Conservation (phyloP, 78 protist genomes). For the Anaeramoeba flamelloides region DNA sequence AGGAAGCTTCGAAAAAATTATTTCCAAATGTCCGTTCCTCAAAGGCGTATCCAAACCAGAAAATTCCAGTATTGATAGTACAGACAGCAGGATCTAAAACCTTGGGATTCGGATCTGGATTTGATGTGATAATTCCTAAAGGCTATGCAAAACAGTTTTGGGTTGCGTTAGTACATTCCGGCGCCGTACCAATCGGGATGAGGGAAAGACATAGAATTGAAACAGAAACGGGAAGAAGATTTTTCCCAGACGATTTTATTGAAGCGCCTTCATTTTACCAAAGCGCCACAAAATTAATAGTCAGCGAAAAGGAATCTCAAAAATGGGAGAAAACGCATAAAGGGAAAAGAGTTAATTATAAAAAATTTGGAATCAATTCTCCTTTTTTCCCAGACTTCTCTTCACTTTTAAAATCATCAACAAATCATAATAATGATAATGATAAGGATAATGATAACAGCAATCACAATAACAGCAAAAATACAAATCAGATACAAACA, state of each 20-base stretch:
- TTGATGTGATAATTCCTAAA: not conserved
- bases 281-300: not conserved
- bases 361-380: not conserved
- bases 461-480: too few species aligned
- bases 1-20: not conserved
- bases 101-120: not conserved
- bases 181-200: not conserved
- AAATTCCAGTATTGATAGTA: not conserved
- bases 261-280: not conserved
- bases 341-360: not conserved
- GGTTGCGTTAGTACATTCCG: not conserved
- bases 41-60: not conserved
- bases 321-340: not conserved
- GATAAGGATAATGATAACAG: not conserved
- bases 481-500: too few species aligned
- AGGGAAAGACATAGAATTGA: not conserved
- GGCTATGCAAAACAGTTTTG: not conserved
- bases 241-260: not conserved
- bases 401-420: not conserved
- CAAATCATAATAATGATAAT: too few species aligned
- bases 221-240: not conserved
- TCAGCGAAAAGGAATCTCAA: not conserved
- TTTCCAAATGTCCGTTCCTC: not conserved
- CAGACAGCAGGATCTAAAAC: not conserved
- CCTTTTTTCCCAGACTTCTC: not conserved